Conservation (phyloP, 495 filamentous ascomycete species). For the Penicilliopsis zonata region DNA sequence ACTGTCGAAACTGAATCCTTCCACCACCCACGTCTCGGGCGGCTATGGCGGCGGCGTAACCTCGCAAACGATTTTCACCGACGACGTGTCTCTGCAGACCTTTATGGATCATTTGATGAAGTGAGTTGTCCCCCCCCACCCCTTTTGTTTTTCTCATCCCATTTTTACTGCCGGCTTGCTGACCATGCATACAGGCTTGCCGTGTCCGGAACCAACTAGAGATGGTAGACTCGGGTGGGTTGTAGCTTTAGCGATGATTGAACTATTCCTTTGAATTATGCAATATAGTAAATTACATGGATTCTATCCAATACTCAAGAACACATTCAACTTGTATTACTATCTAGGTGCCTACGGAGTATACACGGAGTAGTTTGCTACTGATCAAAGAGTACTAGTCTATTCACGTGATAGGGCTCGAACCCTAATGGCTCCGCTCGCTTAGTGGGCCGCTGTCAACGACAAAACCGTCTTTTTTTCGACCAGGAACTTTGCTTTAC, state of each 20-base stretch:
- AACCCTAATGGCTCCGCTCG: slow-evolving; percentile 15
- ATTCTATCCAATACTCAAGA: too few species aligned
- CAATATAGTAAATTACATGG: slow-evolving; percentile 23
- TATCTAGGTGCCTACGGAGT: not conserved
- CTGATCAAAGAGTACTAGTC: not conserved
- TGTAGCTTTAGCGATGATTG: slow-evolving; percentile 39
- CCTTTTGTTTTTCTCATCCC: slow-evolving; percentile 10
- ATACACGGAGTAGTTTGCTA: not conserved
- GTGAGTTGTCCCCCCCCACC: slow-evolving; percentile 39
- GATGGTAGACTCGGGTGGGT: slow-evolving; percentile 25
- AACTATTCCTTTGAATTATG: slow-evolving; percentile 15
- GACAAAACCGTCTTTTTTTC: slow-evolving; percentile 11
- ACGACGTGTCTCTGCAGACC: slow-evolving; percentile 95
- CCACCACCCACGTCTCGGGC: slow-evolving; percentile 91
- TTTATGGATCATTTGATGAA: slow-evolving; percentile 99
- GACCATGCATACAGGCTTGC: too few species aligned
- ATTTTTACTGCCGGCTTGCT: slow-evolving; percentile 13
- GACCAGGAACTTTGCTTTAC: slow-evolving; percentile 13
- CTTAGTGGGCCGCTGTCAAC: slow-evolving; percentile 20
- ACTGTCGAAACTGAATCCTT: slow-evolving; percentile 94
- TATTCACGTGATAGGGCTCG: slow-evolving; percentile 4
- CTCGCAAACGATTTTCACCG: slow-evolving; percentile 97
- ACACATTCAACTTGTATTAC: too few species aligned
- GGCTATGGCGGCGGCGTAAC: slow-evolving; percentile 85
- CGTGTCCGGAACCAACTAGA: slow-evolving; percentile 50